Evolutionary conservation across 2,329 filamentous ascomycete genomes (phyloP).

Genomic region (Alternaria rosae): DNA sequence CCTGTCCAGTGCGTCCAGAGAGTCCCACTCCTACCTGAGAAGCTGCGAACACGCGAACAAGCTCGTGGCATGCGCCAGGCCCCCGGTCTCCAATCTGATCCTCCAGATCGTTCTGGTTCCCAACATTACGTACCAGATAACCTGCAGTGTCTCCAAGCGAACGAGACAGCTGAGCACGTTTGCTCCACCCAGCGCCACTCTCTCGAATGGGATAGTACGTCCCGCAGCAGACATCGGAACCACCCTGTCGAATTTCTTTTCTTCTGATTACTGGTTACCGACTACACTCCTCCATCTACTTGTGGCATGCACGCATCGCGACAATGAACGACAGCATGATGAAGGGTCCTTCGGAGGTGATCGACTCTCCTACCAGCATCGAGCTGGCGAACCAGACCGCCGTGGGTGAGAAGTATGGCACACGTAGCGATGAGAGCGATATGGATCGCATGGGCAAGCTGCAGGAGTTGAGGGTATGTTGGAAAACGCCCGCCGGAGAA

Average conservation of each 20-base stretch:
- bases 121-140: slow-evolving; percentile 2
- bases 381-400: neutral
- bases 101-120: neutral
- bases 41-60: neutral
- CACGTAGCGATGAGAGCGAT: slow-evolving; percentile 17
- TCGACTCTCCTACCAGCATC: neutral
- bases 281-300: neutral
- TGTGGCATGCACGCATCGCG: neutral
- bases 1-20: neutral
- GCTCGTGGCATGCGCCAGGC: neutral
- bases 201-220: neutral
- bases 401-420: slow-evolving; percentile 6
- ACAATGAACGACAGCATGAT: neutral
- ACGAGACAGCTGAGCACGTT: neutral
- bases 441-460: slow-evolving; percentile 32
- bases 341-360: slow-evolving; percentile 4
- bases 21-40: neutral
- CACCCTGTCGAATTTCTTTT: neutral
- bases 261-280: neutral
- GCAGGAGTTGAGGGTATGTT: slow-evolving; percentile 20
- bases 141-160: neutral
- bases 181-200: neutral
- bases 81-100: neutral
- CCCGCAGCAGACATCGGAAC: neutral
- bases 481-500: neutral